Evolutionary conservation across 495 filamentous ascomycete species (phyloP).

Genomic region (Neurospora cerealis): DNA sequence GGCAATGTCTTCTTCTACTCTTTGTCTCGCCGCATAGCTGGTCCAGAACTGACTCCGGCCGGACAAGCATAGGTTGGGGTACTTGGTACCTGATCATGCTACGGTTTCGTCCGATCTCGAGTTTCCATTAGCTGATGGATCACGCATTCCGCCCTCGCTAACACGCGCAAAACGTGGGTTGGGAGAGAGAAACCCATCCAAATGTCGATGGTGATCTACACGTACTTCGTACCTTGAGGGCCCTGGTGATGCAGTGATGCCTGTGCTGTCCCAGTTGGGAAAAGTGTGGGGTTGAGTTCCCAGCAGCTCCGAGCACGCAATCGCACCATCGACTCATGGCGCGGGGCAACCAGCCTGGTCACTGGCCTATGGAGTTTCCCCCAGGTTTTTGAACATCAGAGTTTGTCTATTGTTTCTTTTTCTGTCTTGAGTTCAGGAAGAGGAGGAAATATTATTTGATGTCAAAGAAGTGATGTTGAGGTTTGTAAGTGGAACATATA

Average conservation of each 20-base stretch:
- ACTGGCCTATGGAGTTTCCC: not conserved
- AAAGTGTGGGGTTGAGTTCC: constrained; percentile 16
- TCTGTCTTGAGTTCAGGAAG: not conserved
- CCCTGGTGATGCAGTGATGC: not conserved
- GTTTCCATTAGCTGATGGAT: not conserved
- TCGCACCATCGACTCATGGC: constrained; percentile 22
- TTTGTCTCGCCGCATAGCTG: not conserved
- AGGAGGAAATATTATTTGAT: not conserved
- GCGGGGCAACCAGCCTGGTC: constrained; percentile 11
- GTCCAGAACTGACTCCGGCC: not conserved
- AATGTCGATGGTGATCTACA: not conserved
- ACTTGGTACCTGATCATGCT: not conserved
- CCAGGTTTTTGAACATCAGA: not conserved
- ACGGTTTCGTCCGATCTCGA: not conserved
- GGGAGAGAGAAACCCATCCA: not conserved
- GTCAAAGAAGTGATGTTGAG: not conserved
- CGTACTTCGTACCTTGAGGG: not conserved
- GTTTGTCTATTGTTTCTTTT: not conserved
- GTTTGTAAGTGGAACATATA: not conserved
- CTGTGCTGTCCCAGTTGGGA: constrained; percentile 8
- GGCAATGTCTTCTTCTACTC: not conserved
- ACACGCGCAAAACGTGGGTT: not conserved
- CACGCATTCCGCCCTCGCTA: not conserved
- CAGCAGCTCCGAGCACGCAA: constrained; percentile 21
- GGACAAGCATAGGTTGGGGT: not conserved